Percentiles rank a stretch among this genome's conserved stretches.
Conservation (phyloP, 441 rosid species). For the Jatropha multifida region DNA sequence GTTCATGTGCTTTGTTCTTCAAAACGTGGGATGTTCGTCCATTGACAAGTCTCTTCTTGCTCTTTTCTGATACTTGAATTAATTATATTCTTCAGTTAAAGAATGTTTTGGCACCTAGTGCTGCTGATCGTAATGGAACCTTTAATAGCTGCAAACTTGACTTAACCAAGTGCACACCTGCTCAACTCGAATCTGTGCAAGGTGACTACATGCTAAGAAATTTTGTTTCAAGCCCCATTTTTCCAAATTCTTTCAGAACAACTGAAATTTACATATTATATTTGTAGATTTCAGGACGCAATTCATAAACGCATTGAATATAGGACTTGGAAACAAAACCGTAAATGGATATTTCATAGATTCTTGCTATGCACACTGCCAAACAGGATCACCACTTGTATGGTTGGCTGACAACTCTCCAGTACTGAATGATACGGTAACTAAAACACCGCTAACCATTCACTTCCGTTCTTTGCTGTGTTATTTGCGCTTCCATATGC, state of each 20-base stretch:
- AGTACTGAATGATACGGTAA: constrained; percentile 52
- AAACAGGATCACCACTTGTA: constrained; percentile 59
- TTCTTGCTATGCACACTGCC: constrained; percentile 88
- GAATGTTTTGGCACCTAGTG: constrained; percentile 83
- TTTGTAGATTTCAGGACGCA: constrained; percentile 62
- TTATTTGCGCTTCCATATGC: background rate
- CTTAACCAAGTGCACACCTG: constrained; percentile 68
- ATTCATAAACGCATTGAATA: constrained; percentile 58
- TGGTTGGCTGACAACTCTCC: constrained; percentile 75
- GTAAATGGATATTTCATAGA: constrained; percentile 73
- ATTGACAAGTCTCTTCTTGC: too few species aligned
- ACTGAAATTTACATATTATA: too few species aligned
- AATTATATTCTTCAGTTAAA: constrained; percentile 47
- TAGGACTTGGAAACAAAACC: constrained; percentile 44
- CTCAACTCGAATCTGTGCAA: constrained; percentile 70
- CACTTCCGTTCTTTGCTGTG: background rate
- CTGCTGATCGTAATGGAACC: constrained; percentile 60
- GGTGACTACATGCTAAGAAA: constrained; percentile 30
- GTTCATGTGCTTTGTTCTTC: too few species aligned
- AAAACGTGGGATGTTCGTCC: too few species aligned
- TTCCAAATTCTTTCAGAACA: background rate
- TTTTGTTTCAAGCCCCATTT: background rate
- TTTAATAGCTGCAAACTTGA: constrained; percentile 87
- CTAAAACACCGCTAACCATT: too few species aligned
- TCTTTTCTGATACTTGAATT: constrained; percentile 1